phyloP scores from a whole-genome alignment of 352 stramenopile species.

The Phytopythium mirpurense region DNA sequence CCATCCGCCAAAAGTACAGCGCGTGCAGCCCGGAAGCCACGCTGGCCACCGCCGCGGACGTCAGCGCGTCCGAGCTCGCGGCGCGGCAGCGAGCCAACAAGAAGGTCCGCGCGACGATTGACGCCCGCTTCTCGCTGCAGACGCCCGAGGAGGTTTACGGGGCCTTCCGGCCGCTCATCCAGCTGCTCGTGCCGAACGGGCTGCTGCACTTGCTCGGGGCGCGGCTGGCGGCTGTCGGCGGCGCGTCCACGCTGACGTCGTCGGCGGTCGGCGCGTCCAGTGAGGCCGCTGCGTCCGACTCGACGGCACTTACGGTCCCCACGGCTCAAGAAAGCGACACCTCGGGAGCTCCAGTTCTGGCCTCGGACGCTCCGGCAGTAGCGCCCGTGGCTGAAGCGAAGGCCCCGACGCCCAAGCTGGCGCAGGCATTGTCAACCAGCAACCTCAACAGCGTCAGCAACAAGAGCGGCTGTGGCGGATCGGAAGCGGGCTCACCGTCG shows the following conservation, averaged over 20 bases:
- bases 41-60: background rate
- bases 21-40: background rate
- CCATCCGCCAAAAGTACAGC: slow-evolving; percentile 25
- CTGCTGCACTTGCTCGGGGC: slow-evolving; percentile 18
- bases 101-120: slow-evolving; percentile 22
- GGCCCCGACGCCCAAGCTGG: no score
- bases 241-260: background rate
- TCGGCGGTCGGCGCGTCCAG: background rate
- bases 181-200: slow-evolving; percentile 53
- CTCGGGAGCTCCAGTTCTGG: no score
- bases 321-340: no score
- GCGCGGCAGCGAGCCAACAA: slow-evolving; percentile 8
- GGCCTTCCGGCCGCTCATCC: slow-evolving; percentile 35
- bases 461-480: no score
- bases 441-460: no score
- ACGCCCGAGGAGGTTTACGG: slow-evolving; percentile 24
- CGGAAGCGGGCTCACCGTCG: background rate
- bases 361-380: no score
- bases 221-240: background rate
- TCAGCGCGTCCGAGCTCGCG: slow-evolving; percentile 1
- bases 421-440: no score
- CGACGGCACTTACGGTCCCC: no score
- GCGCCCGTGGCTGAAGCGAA: no score
- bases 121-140: slow-evolving; percentile 21
- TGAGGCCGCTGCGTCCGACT: background rate